Conservation (phyloP, 768 basidiomycete genomes). For the Boletus insuetus region DNA sequence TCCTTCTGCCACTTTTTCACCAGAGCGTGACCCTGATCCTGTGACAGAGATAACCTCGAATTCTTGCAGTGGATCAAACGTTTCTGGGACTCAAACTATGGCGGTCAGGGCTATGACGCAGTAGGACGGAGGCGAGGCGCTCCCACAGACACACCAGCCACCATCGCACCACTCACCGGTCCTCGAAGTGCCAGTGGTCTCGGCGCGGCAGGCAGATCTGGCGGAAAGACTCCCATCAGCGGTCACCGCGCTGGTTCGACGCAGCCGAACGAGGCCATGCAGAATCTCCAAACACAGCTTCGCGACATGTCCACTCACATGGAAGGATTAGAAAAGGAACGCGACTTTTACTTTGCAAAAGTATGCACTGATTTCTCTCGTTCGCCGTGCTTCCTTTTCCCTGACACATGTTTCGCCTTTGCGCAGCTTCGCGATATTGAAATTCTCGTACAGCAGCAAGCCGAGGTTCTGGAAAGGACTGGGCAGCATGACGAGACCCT, state of each 20-base stretch:
- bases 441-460: conserved; percentile 81
- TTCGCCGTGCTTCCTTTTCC: conserved; percentile 2
- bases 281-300: conserved; percentile 71
- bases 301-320: conserved; percentile 78
- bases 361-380: conserved; percentile 39
- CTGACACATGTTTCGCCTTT: background rate
- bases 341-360: conserved; percentile 99
- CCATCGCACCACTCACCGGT: conserved; percentile 63
- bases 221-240: conserved; percentile 70
- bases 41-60: conserved; percentile 87
- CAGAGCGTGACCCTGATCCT: conserved; percentile 15
- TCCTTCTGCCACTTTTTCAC: conserved; percentile 18
- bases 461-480: conserved; percentile 57
- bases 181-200: conserved; percentile 39
- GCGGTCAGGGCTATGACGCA: conserved; percentile 85
- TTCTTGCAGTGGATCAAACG: conserved; percentile 97
- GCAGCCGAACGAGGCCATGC: conserved; percentile 63
- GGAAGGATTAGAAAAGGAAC: conserved; percentile 93
- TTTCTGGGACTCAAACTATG: conserved; percentile 92
- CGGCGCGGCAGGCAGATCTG: conserved; percentile 43
- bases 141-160: conserved; percentile 73
- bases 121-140: conserved; percentile 77
- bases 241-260: conserved; percentile 68
- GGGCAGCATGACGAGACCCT: conserved; percentile 61
- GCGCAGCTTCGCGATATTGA: conserved; percentile 93